Evolutionary conservation across 2,329 filamentous ascomycete genomes (phyloP).

Genomic region (Rasamsonia emersonii): DNA sequence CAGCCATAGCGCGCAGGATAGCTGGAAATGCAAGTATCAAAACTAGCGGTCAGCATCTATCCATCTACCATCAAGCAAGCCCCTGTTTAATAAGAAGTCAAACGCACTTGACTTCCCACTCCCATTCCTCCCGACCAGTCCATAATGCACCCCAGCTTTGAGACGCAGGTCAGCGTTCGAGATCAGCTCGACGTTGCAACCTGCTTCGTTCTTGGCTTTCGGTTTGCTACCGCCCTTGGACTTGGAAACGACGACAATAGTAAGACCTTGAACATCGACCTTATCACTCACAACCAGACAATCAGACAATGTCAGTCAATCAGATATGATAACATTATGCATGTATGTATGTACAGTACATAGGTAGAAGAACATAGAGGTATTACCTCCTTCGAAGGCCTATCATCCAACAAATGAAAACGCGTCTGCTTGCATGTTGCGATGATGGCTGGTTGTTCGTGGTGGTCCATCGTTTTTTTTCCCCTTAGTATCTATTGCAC

Average conservation of each 20-base stretch:
- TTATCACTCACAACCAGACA: too few relatives aligned
- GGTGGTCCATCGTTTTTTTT: neutral
- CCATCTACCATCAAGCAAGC: too few relatives aligned
- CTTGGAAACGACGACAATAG: constrained; percentile 14
- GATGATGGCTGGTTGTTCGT: constrained; percentile 33
- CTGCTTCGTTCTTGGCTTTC: constrained; percentile 46
- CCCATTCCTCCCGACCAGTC: constrained; percentile 70
- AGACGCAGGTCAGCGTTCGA: constrained; percentile 60
- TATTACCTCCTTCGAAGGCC: constrained; percentile 48
- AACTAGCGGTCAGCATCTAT: constrained; percentile 2
- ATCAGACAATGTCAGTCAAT: constrained; percentile 1
- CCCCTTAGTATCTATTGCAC: too few relatives aligned
- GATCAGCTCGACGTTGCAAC: constrained; percentile 57
- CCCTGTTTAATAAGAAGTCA: too few relatives aligned
- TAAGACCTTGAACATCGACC: constrained; percentile 66
- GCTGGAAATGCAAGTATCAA: constrained; percentile 35
- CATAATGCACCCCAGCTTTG: constrained; percentile 66
- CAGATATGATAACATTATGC: neutral
- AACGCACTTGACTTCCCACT: constrained; percentile 69
- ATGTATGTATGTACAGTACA: neutral
- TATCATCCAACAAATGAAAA: constrained; percentile 51
- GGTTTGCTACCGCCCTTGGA: constrained; percentile 31
- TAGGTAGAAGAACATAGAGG: constrained; percentile 27
- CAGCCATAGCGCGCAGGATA: constrained; percentile 63
- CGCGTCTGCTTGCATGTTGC: constrained; percentile 60